phyloP scores from a whole-genome alignment of 192 early-diverging fungal genomes.

The Ambispora gerdemannii region DNA sequence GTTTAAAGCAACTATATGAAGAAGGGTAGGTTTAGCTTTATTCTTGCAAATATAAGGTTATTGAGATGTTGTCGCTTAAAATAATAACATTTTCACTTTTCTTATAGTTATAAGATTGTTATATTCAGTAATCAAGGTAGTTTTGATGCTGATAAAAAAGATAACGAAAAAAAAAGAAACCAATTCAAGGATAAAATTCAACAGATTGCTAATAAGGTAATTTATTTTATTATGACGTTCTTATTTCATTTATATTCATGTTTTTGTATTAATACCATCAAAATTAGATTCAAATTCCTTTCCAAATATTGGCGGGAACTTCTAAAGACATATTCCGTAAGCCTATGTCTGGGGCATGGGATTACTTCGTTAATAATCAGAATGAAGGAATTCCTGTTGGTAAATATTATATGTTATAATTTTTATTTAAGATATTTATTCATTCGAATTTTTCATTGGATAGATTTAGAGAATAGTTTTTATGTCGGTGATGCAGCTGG shows the following conservation, averaged over 20 bases:
- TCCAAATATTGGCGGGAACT: slow-evolving; percentile 69
- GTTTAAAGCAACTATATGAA: slow-evolving; percentile 56
- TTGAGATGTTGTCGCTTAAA: slow-evolving; percentile 13
- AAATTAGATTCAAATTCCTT: slow-evolving; percentile 49
- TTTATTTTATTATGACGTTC: neutral
- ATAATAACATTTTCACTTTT: slow-evolving; percentile 5
- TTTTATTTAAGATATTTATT: slow-evolving; percentile 48
- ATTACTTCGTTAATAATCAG: slow-evolving; percentile 42
- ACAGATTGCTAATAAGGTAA: slow-evolving; percentile 36
- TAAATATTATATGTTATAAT: slow-evolving; percentile 33
- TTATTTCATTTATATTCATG: slow-evolving; percentile 20
- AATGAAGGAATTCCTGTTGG: slow-evolving; percentile 45
- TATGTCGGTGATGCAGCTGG: slow-evolving; percentile 97
- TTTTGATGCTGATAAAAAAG: slow-evolving; percentile 40
- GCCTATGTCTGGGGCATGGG: slow-evolving; percentile 71
- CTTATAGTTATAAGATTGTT: slow-evolving; percentile 59
- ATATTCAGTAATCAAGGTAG: slow-evolving; percentile 77
- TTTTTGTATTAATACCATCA: neutral
- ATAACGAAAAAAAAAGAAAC: slow-evolving; percentile 38
- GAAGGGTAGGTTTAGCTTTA: no score
- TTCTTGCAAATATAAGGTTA: no score
- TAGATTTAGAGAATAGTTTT: slow-evolving; percentile 63
- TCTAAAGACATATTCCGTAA: slow-evolving; percentile 71
- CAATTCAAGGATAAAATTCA: slow-evolving; percentile 48
- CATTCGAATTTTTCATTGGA: slow-evolving; percentile 35